Percentiles rank a stretch among this genome's conserved stretches.
Conservation (phyloP, 2,329 filamentous ascomycete genomes). For the Cercospora sp. region DNA sequence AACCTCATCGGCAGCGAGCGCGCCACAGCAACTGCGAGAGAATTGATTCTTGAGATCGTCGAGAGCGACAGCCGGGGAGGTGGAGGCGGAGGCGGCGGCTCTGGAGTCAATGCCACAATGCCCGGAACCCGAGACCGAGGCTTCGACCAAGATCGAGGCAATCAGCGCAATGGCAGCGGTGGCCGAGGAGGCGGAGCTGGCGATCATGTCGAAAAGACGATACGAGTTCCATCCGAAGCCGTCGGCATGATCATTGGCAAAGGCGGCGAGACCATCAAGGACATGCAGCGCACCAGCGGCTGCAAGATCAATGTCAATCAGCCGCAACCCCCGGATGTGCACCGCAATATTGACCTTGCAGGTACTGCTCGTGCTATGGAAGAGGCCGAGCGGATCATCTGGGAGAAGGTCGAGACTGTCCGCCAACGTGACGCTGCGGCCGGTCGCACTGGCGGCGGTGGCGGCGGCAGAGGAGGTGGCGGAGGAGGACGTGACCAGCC, state of each 20-base stretch:
- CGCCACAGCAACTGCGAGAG: slow-evolving; percentile 75
- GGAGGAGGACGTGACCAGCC: slow-evolving; percentile 30
- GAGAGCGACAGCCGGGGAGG: slow-evolving; percentile 72
- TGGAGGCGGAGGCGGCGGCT: slow-evolving; percentile 37
- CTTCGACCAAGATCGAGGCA: slow-evolving; percentile 35
- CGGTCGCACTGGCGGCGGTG: slow-evolving; percentile 33
- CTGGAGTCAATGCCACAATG: slow-evolving; percentile 28
- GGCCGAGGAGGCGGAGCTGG: slow-evolving; percentile 46
- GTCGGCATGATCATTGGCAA: slow-evolving; percentile 97
- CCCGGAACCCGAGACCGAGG: slow-evolving; percentile 34
- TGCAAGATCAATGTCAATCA: slow-evolving; percentile 95
- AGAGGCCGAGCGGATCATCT: slow-evolving; percentile 79
- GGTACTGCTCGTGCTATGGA: slow-evolving; percentile 75
- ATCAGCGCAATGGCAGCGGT: slow-evolving; percentile 38
- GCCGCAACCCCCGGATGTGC: slow-evolving; percentile 73
- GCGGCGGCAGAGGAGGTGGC: slow-evolving; percentile 28
- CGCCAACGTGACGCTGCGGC: slow-evolving; percentile 53
- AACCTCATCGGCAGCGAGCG: slow-evolving; percentile 81
- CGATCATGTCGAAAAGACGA: slow-evolving; percentile 72
- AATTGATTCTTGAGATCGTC: slow-evolving; percentile 89
- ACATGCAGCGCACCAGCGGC: slow-evolving; percentile 83
- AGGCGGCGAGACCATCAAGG: slow-evolving; percentile 87
- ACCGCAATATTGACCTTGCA: slow-evolving; percentile 84
- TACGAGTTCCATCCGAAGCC: slow-evolving; percentile 84
- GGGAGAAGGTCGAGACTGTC: slow-evolving; percentile 88